Percentiles rank a stretch among this genome's conserved stretches.
Evolutionary conservation across 331 rosid genomes (phyloP).

Genomic region (Pyrus hybrid): DNA sequence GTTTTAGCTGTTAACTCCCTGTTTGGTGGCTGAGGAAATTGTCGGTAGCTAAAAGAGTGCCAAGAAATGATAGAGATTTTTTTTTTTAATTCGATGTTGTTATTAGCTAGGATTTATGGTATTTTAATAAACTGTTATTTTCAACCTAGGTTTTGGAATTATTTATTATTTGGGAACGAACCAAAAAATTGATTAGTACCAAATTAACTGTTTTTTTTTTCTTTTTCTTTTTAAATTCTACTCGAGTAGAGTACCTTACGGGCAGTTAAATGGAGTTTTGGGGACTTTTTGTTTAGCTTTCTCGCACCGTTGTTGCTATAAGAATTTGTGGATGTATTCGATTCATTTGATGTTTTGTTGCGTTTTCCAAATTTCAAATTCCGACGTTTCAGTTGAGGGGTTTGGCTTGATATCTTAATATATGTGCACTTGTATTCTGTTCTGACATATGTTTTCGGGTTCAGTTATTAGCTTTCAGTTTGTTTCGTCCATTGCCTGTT

Average conservation of each 20-base stretch:
- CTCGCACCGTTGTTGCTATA: not conserved
- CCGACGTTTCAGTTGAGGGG: not conserved
- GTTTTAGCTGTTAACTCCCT: constrained; percentile 1
- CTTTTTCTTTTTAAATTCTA: too few relatives aligned
- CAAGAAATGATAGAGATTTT: not conserved
- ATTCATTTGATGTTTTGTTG: not conserved
- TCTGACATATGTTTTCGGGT: not conserved
- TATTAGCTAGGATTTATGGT: not conserved
- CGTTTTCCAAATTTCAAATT: not conserved
- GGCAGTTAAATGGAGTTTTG: not conserved
- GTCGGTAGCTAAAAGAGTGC: not conserved
- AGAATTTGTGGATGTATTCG: not conserved
- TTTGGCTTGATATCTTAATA: not conserved
- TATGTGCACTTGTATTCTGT: not conserved
- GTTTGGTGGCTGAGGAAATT: not conserved
- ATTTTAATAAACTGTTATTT: not conserved
- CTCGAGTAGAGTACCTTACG: too few relatives aligned
- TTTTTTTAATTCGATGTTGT: not conserved
- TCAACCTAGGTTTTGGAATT: not conserved
- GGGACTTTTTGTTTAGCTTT: not conserved
- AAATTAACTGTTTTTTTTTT: not conserved
- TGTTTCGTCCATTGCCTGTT: not conserved
- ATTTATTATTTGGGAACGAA: not conserved
- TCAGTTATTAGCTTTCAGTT: too few relatives aligned
- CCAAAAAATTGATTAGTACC: too few relatives aligned